Conservation (phyloP, 1,139 yeast species). For the Wickerhamomyces sp. region DNA sequence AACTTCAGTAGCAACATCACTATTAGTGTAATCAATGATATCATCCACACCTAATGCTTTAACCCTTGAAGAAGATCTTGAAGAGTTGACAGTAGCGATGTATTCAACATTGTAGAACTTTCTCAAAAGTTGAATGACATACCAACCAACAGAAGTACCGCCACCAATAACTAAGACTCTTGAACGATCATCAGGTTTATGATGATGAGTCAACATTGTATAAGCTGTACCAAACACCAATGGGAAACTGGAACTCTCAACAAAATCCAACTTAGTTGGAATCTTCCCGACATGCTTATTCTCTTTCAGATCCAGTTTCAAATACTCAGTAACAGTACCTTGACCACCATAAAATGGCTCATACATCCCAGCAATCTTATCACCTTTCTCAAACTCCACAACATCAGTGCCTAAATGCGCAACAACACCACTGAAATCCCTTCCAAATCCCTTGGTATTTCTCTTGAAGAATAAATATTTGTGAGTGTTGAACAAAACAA, state of each 20-base stretch:
- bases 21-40: conserved; percentile 45
- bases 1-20: conserved; percentile 28
- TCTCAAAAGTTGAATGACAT: conserved; percentile 47
- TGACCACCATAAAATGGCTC: conserved; percentile 39
- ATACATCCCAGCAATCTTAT: conserved; percentile 27
- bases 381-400: conserved; percentile 56
- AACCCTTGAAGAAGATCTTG: conserved; percentile 36
- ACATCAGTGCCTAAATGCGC: conserved; percentile 65
- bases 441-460: conserved; percentile 36
- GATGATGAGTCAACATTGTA: conserved; percentile 18
- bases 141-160: conserved; percentile 47
- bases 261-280: conserved; percentile 38
- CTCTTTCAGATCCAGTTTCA: conserved; percentile 26
- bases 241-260: conserved; percentile 59
- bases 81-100: conserved; percentile 40
- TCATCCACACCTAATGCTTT: conserved; percentile 47
- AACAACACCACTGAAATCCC: conserved; percentile 77
- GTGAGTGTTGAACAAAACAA: conserved; percentile 24
- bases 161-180: conserved; percentile 52
- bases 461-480: conserved; percentile 8
- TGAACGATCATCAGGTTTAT: conserved; percentile 24
- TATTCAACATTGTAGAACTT: conserved; percentile 33
- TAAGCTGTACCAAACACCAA: conserved; percentile 47
- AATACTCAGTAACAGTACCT: conserved; percentile 60
- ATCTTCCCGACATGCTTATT: conserved; percentile 30